Conservation (phyloP, 169 alveolate species). For the Cyclospora cayetanensis region DNA sequence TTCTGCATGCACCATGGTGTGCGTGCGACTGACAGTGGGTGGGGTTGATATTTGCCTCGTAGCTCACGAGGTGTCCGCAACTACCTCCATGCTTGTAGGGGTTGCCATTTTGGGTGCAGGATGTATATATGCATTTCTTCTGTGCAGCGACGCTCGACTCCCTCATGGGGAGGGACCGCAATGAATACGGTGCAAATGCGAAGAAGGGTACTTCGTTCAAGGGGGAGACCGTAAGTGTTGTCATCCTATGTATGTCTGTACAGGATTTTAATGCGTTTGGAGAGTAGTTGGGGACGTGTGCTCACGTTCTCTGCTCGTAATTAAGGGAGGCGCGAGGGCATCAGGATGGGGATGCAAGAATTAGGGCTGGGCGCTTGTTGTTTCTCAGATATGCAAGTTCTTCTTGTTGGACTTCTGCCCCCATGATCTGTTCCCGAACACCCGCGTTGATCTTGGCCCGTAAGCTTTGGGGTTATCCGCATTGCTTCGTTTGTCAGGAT, state of each 20-base stretch:
- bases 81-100: no score
- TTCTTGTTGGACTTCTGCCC: slow-evolving; percentile 92
- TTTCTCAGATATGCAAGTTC: slow-evolving; percentile 86
- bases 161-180: slow-evolving; percentile 84
- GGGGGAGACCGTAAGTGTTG: slow-evolving; percentile 74
- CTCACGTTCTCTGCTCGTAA: not conserved
- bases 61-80: no score
- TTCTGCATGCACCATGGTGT: no score
- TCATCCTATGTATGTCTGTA: not conserved
- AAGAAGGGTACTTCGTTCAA: slow-evolving; percentile 74
- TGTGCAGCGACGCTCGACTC: slow-evolving; percentile 81
- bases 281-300: not conserved
- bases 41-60: no score
- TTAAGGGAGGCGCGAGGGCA: not conserved
- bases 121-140: no score
- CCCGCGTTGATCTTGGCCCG: slow-evolving; percentile 91
- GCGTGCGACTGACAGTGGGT: no score
- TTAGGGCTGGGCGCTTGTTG: not conserved
- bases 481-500: not conserved
- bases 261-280: not conserved
- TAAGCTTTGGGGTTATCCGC: slow-evolving; percentile 72
- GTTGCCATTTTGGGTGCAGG: no score
- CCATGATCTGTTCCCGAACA: slow-evolving; percentile 91
- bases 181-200: slow-evolving; percentile 71
- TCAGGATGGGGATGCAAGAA: no score